Evolutionary conservation across 768 basidiomycete species (phyloP), one percentile per base, ranked within the genome.

Genomic region (Hypholoma fasciculare): DNA sequence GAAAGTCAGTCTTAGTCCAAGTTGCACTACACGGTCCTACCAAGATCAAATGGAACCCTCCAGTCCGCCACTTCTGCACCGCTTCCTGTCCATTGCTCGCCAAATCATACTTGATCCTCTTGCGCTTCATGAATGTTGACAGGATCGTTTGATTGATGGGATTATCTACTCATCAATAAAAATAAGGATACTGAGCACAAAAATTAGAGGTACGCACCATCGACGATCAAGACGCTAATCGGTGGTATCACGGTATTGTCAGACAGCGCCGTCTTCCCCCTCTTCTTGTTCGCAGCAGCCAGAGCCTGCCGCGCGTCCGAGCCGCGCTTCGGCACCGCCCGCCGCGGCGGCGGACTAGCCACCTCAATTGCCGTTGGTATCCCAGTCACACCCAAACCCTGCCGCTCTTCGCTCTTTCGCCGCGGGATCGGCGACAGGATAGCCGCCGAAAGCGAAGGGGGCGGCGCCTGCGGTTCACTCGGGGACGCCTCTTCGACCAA

Each of bases 81-180:
- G 97, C 97, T 72, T 98, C 96, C 62, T 87, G 86, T 39, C 97
- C 97, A 71, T 98, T 94, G 66, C 90, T 94, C 9, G 97, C 97
- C 51, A 94, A 83, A 63, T 94, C 92, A 75, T 89, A 96, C 69
- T 92, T 95, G 72, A 98, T 96, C 73, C 89, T 91, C 77, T 95
- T 97, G 76, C 90, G 92, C 68, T 85, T 88, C 92, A 98, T 92
- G 68, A 97, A 98, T 37, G 93, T 96, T n/a, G 92, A 92, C 53
- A 98, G 77, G 70, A 98, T 97, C 26, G 92, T 96, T 69, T 96
- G 96, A 68, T 99, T 98, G 77, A 99, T 98, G 6, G 94, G 92
- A 70, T 99, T 99, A 75, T 99, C 97, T 98, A 3, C 39, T 20
- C 16, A 20, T 7, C 52, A 38, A 58, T n/a, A 54, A 62, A 54